These are phyloP conservation scores for Thalassiosira pacifica DNA, from an alignment of 352 stramenopile genomes.

Conservation along the genomic window DNA sequence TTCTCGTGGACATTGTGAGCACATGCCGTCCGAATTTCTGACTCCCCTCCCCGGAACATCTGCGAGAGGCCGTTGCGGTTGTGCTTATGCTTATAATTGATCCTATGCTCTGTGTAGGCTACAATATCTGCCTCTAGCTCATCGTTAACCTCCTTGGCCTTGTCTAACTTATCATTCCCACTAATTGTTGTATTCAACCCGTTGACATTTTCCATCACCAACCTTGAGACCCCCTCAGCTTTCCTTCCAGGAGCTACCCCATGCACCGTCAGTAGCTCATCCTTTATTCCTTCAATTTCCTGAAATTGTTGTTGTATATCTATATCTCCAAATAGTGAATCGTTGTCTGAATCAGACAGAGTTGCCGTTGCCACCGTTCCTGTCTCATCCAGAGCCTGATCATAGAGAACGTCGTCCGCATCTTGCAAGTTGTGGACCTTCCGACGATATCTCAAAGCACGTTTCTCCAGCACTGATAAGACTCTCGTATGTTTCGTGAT, in stretches of 20 bases:
- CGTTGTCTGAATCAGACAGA: constrained; percentile 18
- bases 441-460: constrained; percentile 12
- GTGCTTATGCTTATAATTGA: constrained; percentile 32
- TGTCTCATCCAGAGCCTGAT: constrained; percentile 29
- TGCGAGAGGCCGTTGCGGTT: constrained; percentile 39
- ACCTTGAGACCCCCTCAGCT: neutral
- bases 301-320: constrained; percentile 1
- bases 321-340: neutral
- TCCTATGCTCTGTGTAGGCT: constrained; percentile 21
- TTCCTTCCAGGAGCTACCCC: constrained; percentile 15
- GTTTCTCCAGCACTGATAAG: constrained; percentile 9
- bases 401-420: neutral
- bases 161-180: constrained; percentile 44
- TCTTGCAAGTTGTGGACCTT: neutral
- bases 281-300: constrained; percentile 4
- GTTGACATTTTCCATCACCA: constrained; percentile 42
- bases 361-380: constrained; percentile 6
- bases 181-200: constrained; percentile 24
- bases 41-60: constrained; percentile 39
- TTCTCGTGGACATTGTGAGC: constrained; percentile 54
- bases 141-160: constrained; percentile 38
- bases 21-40: neutral
- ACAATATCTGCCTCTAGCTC: constrained; percentile 45
- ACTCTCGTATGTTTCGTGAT: constrained; percentile 23
- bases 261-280: constrained; percentile 32